Evolutionary conservation across 371 early-diverging fungal genomes (phyloP).

Genomic region (Rhizopus stolonifer): DNA sequence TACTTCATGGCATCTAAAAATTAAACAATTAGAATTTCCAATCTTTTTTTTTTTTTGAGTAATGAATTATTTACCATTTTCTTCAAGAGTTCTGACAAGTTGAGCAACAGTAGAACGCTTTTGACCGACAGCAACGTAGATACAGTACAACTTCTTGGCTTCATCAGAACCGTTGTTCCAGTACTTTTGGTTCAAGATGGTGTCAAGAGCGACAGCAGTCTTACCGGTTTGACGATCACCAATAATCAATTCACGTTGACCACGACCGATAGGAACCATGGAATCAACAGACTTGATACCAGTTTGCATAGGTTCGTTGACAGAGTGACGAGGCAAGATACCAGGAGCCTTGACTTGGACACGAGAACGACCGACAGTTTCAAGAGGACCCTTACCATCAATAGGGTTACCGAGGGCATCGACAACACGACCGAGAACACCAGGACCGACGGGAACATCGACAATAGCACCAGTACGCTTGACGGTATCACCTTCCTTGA

Average conservation of each 20-base stretch:
- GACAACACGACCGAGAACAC: slow-evolving; percentile 93
- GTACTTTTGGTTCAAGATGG: slow-evolving; percentile 95
- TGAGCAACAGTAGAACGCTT: slow-evolving; percentile 97
- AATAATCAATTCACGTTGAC: slow-evolving; percentile 98
- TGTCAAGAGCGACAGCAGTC: slow-evolving; percentile 94
- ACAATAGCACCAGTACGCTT: slow-evolving; percentile 97
- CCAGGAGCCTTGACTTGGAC: slow-evolving; percentile 97
- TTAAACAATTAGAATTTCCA: background rate
- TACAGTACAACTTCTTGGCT: slow-evolving; percentile 80
- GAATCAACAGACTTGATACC: slow-evolving; percentile 98
- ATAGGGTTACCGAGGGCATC: slow-evolving; percentile 97
- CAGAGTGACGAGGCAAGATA: slow-evolving; percentile 95
- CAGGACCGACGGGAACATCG: slow-evolving; percentile 92
- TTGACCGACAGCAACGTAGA: slow-evolving; percentile 96
- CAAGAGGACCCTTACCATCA: slow-evolving; percentile 95
- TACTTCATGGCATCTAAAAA: slow-evolving; percentile 66
- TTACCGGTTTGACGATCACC: slow-evolving; percentile 98
- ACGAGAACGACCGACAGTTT: slow-evolving; percentile 77
- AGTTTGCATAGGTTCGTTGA: slow-evolving; percentile 97
- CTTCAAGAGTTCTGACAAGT: slow-evolving; percentile 94
- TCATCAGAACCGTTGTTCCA: slow-evolving; percentile 72
- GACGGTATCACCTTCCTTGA: slow-evolving; percentile 91
- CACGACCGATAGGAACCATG: slow-evolving; percentile 98
- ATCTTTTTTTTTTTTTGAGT: background rate
- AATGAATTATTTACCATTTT: no score